Conservation (phyloP, 2,329 filamentous ascomycete genomes). For the Cladobotryum protrusum region DNA sequence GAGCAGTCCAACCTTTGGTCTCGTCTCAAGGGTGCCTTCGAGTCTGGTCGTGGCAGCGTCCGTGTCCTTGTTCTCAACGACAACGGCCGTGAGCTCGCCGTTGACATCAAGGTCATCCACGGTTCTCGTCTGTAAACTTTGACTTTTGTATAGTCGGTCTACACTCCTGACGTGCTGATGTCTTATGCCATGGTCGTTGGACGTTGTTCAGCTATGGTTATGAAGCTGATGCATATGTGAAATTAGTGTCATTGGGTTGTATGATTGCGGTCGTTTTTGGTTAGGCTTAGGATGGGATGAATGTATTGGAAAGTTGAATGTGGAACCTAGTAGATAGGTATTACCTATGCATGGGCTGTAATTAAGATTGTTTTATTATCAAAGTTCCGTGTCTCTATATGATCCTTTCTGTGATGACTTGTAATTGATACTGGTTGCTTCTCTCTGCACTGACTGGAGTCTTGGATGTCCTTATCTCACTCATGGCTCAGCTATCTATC, state of each 20-base stretch:
- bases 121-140: conserved; percentile 55
- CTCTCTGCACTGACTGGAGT: too few relatives aligned
- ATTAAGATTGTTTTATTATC: conserved; percentile 27
- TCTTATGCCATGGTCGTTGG: conserved; percentile 5
- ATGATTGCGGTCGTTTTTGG: conserved; percentile 16
- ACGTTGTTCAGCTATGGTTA: conserved; percentile 6
- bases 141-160: conserved; percentile 4
- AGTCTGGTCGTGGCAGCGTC: conserved; percentile 86
- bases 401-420: too few relatives aligned
- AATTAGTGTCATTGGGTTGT: background rate
- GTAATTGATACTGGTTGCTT: too few relatives aligned
- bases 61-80: conserved; percentile 95
- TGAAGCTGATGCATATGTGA: background rate
- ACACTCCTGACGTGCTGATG: background rate
- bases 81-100: conserved; percentile 84
- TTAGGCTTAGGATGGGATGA: conserved; percentile 28
- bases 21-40: conserved; percentile 77
- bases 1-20: conserved; percentile 87
- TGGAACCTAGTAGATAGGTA: conserved; percentile 37
- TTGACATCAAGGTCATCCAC: conserved; percentile 99
- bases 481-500: background rate
- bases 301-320: conserved; percentile 25
- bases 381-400: background rate
- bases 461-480: too few relatives aligned
- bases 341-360: conserved; percentile 34